phyloP scores from a whole-genome alignment of 2,329 filamentous ascomycete genomes.

The Periconia sp. region DNA sequence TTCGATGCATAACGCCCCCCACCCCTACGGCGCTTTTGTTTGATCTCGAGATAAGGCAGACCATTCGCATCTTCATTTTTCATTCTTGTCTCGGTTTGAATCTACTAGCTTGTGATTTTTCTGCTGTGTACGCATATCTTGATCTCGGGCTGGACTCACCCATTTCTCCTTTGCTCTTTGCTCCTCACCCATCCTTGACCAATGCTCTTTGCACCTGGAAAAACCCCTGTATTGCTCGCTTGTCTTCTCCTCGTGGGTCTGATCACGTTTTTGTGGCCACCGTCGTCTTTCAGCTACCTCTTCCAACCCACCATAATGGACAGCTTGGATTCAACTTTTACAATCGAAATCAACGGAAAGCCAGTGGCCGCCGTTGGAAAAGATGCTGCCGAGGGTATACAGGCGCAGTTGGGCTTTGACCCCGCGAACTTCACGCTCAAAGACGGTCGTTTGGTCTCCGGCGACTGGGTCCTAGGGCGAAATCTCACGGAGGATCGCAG shows the following conservation, averaged over 20 bases:
- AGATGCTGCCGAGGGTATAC: constrained; percentile 14
- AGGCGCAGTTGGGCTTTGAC: constrained; percentile 18
- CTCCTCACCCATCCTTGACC: too few relatives aligned
- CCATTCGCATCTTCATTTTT: too few relatives aligned
- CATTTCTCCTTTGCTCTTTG: too few relatives aligned
- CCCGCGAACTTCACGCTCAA: constrained; percentile 23
- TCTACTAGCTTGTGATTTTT: too few relatives aligned
- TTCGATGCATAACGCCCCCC: too few relatives aligned
- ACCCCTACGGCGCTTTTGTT: too few relatives aligned
- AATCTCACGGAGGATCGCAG: constrained; percentile 18
- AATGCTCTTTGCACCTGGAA: too few relatives aligned
- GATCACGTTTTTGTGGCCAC: too few relatives aligned
- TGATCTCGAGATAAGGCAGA: neutral
- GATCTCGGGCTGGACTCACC: too few relatives aligned
- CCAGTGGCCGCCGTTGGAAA: constrained; percentile 16
- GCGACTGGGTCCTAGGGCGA: constrained; percentile 21
- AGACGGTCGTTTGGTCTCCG: constrained; percentile 16
- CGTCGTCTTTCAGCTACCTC: neutral
- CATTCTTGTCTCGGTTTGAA: too few relatives aligned
- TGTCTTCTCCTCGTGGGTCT: neutral
- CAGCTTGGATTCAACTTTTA: constrained; percentile 18
- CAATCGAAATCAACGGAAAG: constrained; percentile 22
- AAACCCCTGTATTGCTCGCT: neutral
- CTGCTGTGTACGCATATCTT: too few relatives aligned
- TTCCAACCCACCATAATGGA: constrained; percentile 15